phyloP scores from a whole-genome alignment of 1,284 basidiomycete species.

The Athelia sp. region DNA sequence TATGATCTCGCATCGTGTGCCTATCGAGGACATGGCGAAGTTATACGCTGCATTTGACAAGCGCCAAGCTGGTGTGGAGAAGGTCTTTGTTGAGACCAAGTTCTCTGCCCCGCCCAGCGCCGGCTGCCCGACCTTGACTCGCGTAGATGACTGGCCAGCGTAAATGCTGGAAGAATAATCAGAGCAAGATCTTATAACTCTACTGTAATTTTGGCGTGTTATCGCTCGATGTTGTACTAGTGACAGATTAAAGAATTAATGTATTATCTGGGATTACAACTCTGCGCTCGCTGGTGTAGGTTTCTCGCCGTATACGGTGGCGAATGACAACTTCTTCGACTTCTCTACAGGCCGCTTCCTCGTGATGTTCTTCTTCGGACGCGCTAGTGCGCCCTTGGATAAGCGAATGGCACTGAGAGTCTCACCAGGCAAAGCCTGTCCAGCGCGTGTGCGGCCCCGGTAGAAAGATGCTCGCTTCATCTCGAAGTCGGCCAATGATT shows the following conservation, averaged over 20 bases:
- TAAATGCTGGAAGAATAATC: background rate
- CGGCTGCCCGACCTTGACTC: constrained; percentile 43
- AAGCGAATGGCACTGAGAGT: constrained; percentile 41
- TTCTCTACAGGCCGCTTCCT: too few relatives aligned
- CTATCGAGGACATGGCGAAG: constrained; percentile 56
- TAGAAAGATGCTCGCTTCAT: constrained; percentile 25
- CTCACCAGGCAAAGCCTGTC: constrained; percentile 45
- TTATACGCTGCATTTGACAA: constrained; percentile 59
- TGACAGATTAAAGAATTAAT: background rate
- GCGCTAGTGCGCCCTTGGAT: constrained; percentile 41
- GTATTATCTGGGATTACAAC: background rate
- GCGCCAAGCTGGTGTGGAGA: constrained; percentile 54
- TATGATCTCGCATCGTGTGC: constrained; percentile 61
- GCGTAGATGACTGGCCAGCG: constrained; percentile 50
- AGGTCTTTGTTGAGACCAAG: constrained; percentile 59
- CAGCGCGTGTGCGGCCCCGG: constrained; percentile 27
- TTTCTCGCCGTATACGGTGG: too few relatives aligned
- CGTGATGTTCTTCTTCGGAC: constrained; percentile 18
- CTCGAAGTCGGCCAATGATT: constrained; percentile 13
- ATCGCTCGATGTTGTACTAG: background rate
- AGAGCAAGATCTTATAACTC: background rate
- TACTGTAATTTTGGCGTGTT: background rate
- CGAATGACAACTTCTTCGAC: too few relatives aligned
- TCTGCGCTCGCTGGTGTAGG: too few relatives aligned
- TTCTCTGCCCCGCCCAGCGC: constrained; percentile 42